Evolutionary conservation across 768 basidiomycete genomes (phyloP).

Genomic region (Lactarius quietus): DNA sequence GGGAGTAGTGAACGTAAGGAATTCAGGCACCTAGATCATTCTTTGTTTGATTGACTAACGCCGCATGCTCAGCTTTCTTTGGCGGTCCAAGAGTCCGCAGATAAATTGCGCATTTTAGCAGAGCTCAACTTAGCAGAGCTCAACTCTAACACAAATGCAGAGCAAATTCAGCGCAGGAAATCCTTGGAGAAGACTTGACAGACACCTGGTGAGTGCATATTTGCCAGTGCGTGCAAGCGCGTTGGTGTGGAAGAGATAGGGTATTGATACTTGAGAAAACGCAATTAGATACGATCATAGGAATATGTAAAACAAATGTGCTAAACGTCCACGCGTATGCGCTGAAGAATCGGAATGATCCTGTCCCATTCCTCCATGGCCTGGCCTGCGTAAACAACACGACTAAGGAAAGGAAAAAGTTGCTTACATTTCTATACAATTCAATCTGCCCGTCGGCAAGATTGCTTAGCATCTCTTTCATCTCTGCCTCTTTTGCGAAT

Average conservation of each 20-base stretch:
- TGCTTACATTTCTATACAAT: constrained; percentile 79
- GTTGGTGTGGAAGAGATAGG: neutral
- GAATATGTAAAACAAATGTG: constrained; percentile 23
- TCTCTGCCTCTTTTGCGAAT: constrained; percentile 86
- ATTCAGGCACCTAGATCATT: neutral
- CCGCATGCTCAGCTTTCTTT: constrained; percentile 54
- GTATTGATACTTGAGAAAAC: constrained; percentile 1
- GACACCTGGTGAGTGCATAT: neutral
- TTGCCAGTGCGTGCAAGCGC: neutral
- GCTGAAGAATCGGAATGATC: constrained; percentile 89
- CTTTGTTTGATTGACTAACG: neutral
- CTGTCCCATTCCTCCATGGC: constrained; percentile 98
- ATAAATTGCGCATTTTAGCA: constrained; percentile 45
- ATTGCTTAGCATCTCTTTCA: constrained; percentile 91
- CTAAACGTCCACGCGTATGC: constrained; percentile 90
- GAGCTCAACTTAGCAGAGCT: constrained; percentile 18
- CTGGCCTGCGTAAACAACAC: constrained; percentile 36
- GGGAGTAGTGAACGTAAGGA: constrained; percentile 69
- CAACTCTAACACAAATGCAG: constrained; percentile 25
- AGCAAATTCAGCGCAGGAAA: constrained; percentile 13
- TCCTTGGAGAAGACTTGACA: neutral
- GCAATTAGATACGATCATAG: constrained; percentile 19
- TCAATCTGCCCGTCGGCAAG: constrained; percentile 95
- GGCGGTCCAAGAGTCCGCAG: constrained; percentile 75
- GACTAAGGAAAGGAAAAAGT: neutral